Evolutionary conservation across 805 yeast species (phyloP), one percentile per base, ranked within the genome.

Genomic region (Candida michaelii): DNA sequence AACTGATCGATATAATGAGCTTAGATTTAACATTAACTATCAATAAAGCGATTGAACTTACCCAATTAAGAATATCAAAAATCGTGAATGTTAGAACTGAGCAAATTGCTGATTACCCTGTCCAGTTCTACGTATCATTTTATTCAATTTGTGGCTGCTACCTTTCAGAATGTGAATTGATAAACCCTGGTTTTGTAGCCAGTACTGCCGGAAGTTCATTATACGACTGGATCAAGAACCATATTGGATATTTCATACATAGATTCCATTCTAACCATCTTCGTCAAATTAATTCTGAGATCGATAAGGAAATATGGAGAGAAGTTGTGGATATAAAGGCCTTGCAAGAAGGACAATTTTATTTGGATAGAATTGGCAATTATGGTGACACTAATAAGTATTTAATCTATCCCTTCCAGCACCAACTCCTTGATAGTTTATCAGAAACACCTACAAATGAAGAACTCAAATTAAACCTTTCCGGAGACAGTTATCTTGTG

Each of bases 281-380:
- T 39, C 74, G 72, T 42, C 58, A 60, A 4, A 61, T 87, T 19
- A 66, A 75, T 5, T 56, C 56, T 3, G 65, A 70, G 13, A 67
- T 86, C 43, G 90, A 85, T 39, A 66, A 68, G 36, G 98, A 90
- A 50, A 66, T 66, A 16, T 91, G 98, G 98, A 79, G 77, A 45
- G 95, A 90, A 40, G 77, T 75, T 14, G 76, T 77, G n/a, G 76
- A 82, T 8, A 56, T 77, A 0, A 56, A 64, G 1, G 56, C 58
- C 1, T 59, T 80, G 18, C 18, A 29, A 5, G 46, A 40, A 3
- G 40, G 54, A 11, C 76, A 71, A 48, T 19, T 4, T 0, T 17
- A 50, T 1, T 23, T 65, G 10, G 49, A 66, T 37, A 56, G 60
- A 38, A 37, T 67, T 2, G 19, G 54, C 2, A 57, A 52, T 2